A percentile compares a stretch with the other conserved stretches of the same genome.
These are phyloP conservation scores for Cystoisospora suis DNA, from an alignment of 169 alveolate genomes.

Conservation along the genomic window DNA sequence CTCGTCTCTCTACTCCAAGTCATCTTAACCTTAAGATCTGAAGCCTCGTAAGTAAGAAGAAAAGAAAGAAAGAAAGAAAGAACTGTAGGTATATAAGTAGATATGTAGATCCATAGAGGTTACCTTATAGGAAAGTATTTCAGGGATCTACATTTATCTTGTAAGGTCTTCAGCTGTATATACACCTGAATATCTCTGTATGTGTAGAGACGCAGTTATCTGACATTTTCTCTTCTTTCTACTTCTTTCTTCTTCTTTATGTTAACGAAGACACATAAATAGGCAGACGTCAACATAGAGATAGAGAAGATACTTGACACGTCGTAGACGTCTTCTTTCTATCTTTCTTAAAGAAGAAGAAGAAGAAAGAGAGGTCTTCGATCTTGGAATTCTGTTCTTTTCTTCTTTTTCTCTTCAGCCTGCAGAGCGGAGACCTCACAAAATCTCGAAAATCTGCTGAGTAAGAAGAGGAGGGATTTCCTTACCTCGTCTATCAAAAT, in stretches of 20 bases:
- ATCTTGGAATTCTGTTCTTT: not conserved
- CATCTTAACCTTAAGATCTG: slow-evolving; percentile 55
- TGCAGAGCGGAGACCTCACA: not conserved
- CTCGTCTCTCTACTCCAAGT: slow-evolving; percentile 56
- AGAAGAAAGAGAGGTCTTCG: no score
- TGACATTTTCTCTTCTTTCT: no score
- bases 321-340: no score
- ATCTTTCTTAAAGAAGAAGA: no score
- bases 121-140: no score
- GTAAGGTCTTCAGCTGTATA: no score
- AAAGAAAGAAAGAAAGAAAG: not conserved
- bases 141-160: no score
- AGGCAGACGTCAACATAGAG: not conserved
- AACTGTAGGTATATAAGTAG: no score
- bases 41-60: slow-evolving; percentile 33
- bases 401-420: not conserved
- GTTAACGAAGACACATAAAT: not conserved
- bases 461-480: no score
- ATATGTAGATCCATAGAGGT: no score
- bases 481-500: not conserved
- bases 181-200: not conserved
- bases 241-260: not conserved
- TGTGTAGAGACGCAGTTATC: no score
- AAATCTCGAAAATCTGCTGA: not conserved
- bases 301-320: no score